Conservation (phyloP, 345 rosid species). For the Eutrema japonicum region DNA sequence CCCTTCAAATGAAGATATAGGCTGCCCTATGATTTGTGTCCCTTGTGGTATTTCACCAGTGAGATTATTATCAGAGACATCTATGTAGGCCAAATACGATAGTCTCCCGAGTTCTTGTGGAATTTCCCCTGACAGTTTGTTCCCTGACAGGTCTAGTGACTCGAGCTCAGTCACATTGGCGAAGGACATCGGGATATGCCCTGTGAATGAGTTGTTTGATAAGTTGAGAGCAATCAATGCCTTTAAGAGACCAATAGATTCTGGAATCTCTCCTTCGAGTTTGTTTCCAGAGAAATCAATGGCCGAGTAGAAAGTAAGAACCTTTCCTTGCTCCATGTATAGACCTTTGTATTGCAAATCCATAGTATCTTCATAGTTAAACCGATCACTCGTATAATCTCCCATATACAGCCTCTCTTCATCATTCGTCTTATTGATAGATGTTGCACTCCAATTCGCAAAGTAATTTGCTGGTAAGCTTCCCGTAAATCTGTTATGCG, state of each 20-base stretch:
- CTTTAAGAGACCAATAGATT: slow-evolving; percentile 37
- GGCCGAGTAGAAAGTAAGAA: slow-evolving; percentile 6
- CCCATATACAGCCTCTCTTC: slow-evolving; percentile 41
- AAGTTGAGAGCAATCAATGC: slow-evolving; percentile 40
- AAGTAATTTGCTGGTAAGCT: slow-evolving; percentile 33
- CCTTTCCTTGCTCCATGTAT: slow-evolving; percentile 43
- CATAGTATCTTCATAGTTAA: slow-evolving; percentile 17
- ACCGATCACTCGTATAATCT: slow-evolving; percentile 17
- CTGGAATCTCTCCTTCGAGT: slow-evolving; percentile 30
- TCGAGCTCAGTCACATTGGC: slow-evolving; percentile 37
- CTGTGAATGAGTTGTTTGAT: slow-evolving; percentile 39
- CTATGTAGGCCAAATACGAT: slow-evolving; percentile 23
- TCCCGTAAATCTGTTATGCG: slow-evolving; percentile 24
- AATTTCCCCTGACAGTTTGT: slow-evolving; percentile 32
- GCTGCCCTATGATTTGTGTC: slow-evolving; percentile 14
- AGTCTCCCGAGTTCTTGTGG: slow-evolving; percentile 27
- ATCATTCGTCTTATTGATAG: slow-evolving; percentile 5
- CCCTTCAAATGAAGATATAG: slow-evolving; percentile 14
- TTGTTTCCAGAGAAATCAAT: slow-evolving; percentile 45
- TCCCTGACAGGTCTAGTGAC: slow-evolving; percentile 37
- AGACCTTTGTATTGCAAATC: slow-evolving; percentile 43
- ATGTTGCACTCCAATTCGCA: slow-evolving; percentile 33
- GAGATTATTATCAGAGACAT: slow-evolving; percentile 22
- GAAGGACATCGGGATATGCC: slow-evolving; percentile 31
- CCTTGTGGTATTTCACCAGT: slow-evolving; percentile 12